Evolutionary conservation across 208 protist species (phyloP), one percentile per base, ranked within the genome.

Genomic region (Crithidia brevicula): DNA sequence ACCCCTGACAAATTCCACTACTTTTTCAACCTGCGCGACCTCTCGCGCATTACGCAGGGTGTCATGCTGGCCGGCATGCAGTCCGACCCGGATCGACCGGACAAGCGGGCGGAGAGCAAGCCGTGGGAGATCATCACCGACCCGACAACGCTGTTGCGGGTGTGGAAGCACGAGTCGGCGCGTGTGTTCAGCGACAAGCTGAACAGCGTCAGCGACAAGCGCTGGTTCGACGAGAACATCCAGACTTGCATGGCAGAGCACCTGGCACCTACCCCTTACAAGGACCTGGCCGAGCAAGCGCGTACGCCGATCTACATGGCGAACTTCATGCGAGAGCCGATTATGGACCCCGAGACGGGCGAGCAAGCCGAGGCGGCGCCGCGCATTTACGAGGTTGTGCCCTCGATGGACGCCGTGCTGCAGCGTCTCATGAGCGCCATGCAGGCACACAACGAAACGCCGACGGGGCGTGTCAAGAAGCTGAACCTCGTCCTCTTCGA

Each of bases 1-100:
- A 99, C 98, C 2, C 98, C 98, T 18, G 91, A 96, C 60, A 99
- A 99, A 82, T 99, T 99, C 80, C 97, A 99, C 80, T 99, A 99
- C 91, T 92, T 99, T 57, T 99, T 99, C 85, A 99, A 99, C 86
- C 85, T 99, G 75, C 89, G 98, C 58, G 98, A 99, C 62, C 82
- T 99, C 9, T 97, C 95, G 7, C 86, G 86, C 36, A 97, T 99
- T 47, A 98, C 98, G 58, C 92, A 98, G 70, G 98, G 98, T 67
- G 83, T 99, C 45, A 93, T 98, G 81, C 81, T 93, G 40, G 82
- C 92, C 3, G 86, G 87, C 52, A 94, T 95, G 86, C 81, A 83
- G 72, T 66, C 82, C 45, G 88, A 96, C 79, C 91, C 93, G n/a
- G 86, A 95, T 53, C 79, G 83, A 27, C 88, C 93, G 1, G 87